Base-by-base conservation (phyloP, 148 eudicot genomes). In the Vaccinium myrtillus region DNA sequence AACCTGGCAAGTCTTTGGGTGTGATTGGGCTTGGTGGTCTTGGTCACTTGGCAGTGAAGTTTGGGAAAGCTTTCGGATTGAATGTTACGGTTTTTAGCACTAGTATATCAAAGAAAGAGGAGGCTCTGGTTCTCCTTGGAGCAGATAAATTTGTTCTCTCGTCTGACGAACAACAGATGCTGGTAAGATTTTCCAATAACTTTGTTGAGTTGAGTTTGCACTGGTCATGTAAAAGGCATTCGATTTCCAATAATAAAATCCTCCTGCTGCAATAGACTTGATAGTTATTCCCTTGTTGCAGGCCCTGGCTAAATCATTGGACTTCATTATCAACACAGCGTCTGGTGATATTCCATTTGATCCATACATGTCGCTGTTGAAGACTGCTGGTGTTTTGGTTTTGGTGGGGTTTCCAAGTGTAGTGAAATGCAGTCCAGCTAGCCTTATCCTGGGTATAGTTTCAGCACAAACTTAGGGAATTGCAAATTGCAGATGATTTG, bases 41-140 rank as follows among this genome's bases (percentile, higher is more conserved):
- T 48, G 97, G 97, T 51, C 98, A 93, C 91, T 87, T 94, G 93
- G 98, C 94, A 4, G 97, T 95, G 12, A 87, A 91, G 83, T 92
- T 95, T 84, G 98, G 98, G 19, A 95, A 95, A 88, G 97, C 98
- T 65, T 95, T 94, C 75, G 97, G 98, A 48, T 80, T 95, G 79
- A 89, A 89, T 53, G 98, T 95, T 21, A 92, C 97, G 0, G 98
- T 94, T 79, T 89, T 95, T 65, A 94, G 94, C 94, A 95, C 97
- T 25, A 94, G 95, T 82, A 76, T 81, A 21, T 90, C 95, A 14
- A 94, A 94, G 90, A 90, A 85, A 88, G 91, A 91, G 21, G 98
- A 95, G 81, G 93, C 98, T 12, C 65, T 91, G 19, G 87, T 54
- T 76, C 61, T 85, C 65, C 90, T 95, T 15, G 92, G 92, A 70